Evolutionary conservation across 2,329 filamentous ascomycete species (phyloP), one percentile per base, ranked within the genome.

Genomic region (Colletotrichum incanum): DNA sequence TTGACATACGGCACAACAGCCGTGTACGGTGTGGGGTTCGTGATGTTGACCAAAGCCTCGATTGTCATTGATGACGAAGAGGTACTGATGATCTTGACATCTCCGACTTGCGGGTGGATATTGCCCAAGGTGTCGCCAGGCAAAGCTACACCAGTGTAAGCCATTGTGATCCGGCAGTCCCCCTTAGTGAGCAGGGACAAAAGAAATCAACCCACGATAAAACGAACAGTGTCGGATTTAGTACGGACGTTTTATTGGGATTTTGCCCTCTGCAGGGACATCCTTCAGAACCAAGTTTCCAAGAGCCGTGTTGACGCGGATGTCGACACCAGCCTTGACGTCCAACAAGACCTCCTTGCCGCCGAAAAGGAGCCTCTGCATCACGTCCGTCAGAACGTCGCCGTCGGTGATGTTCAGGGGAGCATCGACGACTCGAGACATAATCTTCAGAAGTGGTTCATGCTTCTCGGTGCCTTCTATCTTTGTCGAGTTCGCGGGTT

Each of bases 181-280:
- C 58, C 41, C 67, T 31, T 52, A n/a, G 41, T 37, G 47, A 67
- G 55, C 67, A 73, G 66, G 61, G 61, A 73, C 66, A 71, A 45
- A 65, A 47, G 58, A 60, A 64, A 60, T 54, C 62, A 73, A 69
- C 67, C 67, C 71, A 74, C 74, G 78, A 78, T 71, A 52, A 75
- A 79, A 85, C 81, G 82, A 79, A 81, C 80, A 79, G 78, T 82
- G 83, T 81, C 78, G 82, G 85, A 88, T 85, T 83, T 86, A 87
- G 83, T 87, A 94, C 95, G 91, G 92, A 98, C 95, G 93, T 90
- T 97, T 97, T 86, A 98, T 90, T 83, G 93, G 93, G 79, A 99
- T 92, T 78, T 92, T 90, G 77, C 96, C 95, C 85, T 95, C 88
- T 81, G 91, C 94, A 59, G 96, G 96, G 78, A 99, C 93, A 76